These are phyloP conservation scores for Neophaeococcomyces aloes DNA, from an alignment of 2,329 filamentous ascomycete species.

Conservation along the genomic window DNA sequence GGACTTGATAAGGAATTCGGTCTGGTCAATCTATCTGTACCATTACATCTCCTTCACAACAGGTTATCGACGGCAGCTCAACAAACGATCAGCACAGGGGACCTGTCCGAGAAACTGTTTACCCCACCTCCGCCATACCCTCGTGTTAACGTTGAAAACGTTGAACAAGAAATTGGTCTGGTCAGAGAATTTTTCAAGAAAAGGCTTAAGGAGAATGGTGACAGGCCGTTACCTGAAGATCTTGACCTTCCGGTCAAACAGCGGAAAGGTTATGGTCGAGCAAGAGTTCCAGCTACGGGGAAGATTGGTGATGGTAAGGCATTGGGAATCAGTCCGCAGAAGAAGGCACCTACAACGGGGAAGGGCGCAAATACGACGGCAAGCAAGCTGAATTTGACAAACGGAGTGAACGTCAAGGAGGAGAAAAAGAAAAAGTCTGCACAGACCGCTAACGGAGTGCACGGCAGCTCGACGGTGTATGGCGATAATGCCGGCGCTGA, in stretches of 20 bases:
- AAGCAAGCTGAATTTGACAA: not conserved
- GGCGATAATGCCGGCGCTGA: constrained; percentile 13
- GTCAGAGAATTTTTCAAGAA: constrained; percentile 84
- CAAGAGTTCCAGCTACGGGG: constrained; percentile 36
- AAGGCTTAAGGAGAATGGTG: constrained; percentile 73
- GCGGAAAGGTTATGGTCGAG: constrained; percentile 40
- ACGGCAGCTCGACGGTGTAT: constrained; percentile 13
- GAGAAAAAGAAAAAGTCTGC: constrained; percentile 18
- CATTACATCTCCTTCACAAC: constrained; percentile 84
- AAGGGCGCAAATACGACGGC: constrained; percentile 10
- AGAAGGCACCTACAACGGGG: constrained; percentile 27
- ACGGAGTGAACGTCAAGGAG: constrained; percentile 13
- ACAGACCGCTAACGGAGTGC: constrained; percentile 11
- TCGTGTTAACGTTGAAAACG: constrained; percentile 66
- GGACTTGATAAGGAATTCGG: constrained; percentile 88
- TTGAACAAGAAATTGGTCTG: constrained; percentile 72
- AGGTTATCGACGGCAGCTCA: constrained; percentile 69
- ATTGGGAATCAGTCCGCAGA: constrained; percentile 29
- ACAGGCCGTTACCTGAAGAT: constrained; percentile 80
- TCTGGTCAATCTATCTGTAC: constrained; percentile 76
- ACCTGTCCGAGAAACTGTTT: constrained; percentile 36
- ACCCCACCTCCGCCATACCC: constrained; percentile 60
- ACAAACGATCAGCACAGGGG: constrained; percentile 16
- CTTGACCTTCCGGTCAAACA: constrained; percentile 92
- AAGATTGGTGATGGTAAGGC: constrained; percentile 31